Evolutionary conservation across 371 early-diverging fungal genomes (phyloP).

Genomic region (Mortierella sp.): DNA sequence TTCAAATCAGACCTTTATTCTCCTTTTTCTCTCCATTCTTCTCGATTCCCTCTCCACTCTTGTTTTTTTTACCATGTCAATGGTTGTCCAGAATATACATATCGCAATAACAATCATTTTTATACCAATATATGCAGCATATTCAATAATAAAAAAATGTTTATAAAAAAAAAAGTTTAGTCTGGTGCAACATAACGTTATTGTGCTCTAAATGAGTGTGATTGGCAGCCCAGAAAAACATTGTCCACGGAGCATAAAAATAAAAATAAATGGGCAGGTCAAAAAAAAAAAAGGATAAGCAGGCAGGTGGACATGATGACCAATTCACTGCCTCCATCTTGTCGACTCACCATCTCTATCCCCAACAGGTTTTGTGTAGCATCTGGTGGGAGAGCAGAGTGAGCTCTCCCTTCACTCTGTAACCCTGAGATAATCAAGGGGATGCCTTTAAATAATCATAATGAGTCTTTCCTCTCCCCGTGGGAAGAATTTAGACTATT

Average conservation of each 20-base stretch:
- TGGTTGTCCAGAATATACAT: too few relatives aligned
- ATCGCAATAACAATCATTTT: neutral
- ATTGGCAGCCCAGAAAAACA: neutral
- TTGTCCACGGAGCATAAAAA: slow-evolving; percentile 7
- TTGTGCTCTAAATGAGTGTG: slow-evolving; percentile 2
- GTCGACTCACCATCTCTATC: neutral
- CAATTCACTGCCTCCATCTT: neutral
- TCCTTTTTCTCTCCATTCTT: neutral
- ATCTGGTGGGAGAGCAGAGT: too few relatives aligned
- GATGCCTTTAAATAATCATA: neutral
- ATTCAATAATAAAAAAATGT: slow-evolving; percentile 3
- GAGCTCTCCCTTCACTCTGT: neutral
- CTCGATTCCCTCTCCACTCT: neutral
- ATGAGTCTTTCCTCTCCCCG: neutral
- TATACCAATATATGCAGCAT: neutral
- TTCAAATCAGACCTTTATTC: too few relatives aligned
- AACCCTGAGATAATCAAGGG: neutral
- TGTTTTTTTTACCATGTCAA: neutral
- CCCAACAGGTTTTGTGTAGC: too few relatives aligned
- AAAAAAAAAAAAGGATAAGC: neutral
- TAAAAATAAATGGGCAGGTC: neutral
- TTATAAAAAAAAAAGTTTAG: neutral
- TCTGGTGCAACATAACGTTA: neutral
- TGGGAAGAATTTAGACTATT: slow-evolving; percentile 16
- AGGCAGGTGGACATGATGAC: too few relatives aligned